Evolutionary conservation across 139 green algal genomes (phyloP).

Genomic region (Klebsormidium nitens): DNA sequence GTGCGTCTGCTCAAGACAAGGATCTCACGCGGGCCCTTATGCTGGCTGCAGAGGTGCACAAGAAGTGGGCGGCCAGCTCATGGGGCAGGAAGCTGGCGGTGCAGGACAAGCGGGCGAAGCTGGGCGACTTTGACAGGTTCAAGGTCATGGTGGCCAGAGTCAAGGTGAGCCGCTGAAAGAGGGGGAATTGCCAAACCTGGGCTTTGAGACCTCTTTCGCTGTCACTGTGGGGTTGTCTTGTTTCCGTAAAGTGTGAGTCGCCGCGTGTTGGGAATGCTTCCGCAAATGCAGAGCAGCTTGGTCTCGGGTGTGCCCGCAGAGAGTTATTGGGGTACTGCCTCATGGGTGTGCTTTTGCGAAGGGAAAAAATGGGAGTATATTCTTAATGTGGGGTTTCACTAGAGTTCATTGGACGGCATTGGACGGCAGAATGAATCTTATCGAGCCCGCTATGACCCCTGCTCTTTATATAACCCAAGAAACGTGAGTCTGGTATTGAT

Average conservation of each 20-base stretch:
- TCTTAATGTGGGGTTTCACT: too few species aligned
- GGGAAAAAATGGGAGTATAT: too few species aligned
- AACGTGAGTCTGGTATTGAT: too few species aligned
- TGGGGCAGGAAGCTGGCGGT: constrained; percentile 87
- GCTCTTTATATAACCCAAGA: too few species aligned
- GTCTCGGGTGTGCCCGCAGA: neutral
- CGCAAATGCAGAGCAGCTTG: neutral
- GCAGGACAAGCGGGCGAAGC: constrained; percentile 58
- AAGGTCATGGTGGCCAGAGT: constrained; percentile 52
- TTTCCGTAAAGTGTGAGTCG: neutral
- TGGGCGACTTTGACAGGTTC: constrained; percentile 93
- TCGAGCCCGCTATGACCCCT: too few species aligned
- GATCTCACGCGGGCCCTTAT: too few species aligned
- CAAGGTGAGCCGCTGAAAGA: constrained; percentile 31
- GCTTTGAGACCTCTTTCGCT: neutral
- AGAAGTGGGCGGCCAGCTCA: constrained; percentile 74
- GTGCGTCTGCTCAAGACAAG: too few species aligned
- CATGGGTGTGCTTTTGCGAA: neutral
- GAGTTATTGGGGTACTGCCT: neutral
- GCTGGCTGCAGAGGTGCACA: constrained; percentile 72
- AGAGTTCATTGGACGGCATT: too few species aligned
- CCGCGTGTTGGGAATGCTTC: neutral
- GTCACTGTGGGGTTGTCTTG: neutral
- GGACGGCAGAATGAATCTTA: too few species aligned
- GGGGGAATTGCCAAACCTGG: neutral